Conservation (phyloP, 176 grass and related monocot genomes). For the Ensete glaucum region DNA sequence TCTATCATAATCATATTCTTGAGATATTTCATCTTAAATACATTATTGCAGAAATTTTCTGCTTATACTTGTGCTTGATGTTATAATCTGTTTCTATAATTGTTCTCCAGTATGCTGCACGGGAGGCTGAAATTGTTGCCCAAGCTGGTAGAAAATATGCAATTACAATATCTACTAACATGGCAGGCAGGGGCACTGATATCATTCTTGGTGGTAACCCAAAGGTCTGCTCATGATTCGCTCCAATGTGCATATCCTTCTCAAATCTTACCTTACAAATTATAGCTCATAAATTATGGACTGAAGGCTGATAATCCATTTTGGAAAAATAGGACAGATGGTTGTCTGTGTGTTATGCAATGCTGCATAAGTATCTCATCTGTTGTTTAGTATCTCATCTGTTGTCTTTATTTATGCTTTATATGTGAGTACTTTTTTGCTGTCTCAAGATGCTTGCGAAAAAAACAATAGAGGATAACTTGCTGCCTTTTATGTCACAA, state of each 20-base stretch:
- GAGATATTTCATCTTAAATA: neutral
- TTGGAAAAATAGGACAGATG: neutral
- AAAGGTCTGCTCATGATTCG: constrained; percentile 38
- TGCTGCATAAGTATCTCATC: neutral
- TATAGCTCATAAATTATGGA: neutral
- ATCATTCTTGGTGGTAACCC: constrained; percentile 97
- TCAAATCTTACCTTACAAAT: neutral
- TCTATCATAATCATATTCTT: neutral
- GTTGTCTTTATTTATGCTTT: neutral
- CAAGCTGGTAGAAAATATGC: constrained; percentile 92
- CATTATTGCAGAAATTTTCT: neutral
- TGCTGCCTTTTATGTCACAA: constrained; percentile 69
- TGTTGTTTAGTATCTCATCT: neutral
- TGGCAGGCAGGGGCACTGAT: constrained; percentile 97
- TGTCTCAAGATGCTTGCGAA: constrained; percentile 79
- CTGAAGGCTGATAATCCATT: neutral
- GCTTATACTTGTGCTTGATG: neutral
- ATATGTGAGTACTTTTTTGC: constrained; percentile 3
- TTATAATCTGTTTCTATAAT: constrained; percentile 16
- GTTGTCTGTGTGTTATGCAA: neutral
- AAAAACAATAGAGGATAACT: constrained; percentile 76
- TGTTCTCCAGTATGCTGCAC: constrained; percentile 75
- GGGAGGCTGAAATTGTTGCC: constrained; percentile 92
- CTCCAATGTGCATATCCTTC: neutral
- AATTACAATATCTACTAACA: constrained; percentile 98